Evolutionary conservation across 345 rosid genomes (phyloP).

Genomic region (Lepidium didymum): DNA sequence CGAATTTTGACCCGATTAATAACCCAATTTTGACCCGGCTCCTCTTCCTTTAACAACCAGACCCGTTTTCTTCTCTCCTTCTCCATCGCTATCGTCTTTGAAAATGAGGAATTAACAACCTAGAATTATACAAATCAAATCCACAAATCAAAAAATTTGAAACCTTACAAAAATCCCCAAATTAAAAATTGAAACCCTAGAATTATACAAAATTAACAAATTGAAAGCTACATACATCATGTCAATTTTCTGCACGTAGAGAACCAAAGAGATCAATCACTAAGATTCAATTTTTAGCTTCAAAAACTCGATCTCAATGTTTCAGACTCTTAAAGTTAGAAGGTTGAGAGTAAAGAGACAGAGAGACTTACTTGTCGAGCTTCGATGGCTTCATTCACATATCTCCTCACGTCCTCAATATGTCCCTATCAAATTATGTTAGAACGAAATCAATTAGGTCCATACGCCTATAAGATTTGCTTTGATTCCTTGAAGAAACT

Average conservation of each 20-base stretch:
- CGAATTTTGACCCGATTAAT: too few species aligned
- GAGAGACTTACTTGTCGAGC: constrained; percentile 61
- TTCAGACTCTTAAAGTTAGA: constrained; percentile 1
- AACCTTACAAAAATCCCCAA: too few species aligned
- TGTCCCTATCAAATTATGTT: constrained; percentile 45
- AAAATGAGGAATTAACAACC: too few species aligned
- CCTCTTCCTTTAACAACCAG: too few species aligned
- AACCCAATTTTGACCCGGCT: too few species aligned
- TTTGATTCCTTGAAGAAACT: too few species aligned
- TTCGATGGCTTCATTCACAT: constrained; percentile 82
- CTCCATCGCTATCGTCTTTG: too few species aligned
- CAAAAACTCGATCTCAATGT: background rate
- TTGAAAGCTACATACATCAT: constrained; percentile 74
- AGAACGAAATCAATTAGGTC: background rate
- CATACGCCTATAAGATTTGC: background rate
- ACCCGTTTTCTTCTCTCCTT: too few species aligned
- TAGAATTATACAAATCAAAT: too few species aligned
- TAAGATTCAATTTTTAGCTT: background rate
- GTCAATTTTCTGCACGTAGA: constrained; percentile 75
- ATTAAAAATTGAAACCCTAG: too few species aligned
- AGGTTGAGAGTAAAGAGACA: background rate
- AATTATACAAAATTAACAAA: too few species aligned
- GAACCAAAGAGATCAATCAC: background rate
- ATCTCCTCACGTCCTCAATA: constrained; percentile 81
- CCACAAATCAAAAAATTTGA: too few species aligned